phyloP scores from a whole-genome alignment of 2,329 filamentous ascomycete species.

The Didymella glomerata region DNA sequence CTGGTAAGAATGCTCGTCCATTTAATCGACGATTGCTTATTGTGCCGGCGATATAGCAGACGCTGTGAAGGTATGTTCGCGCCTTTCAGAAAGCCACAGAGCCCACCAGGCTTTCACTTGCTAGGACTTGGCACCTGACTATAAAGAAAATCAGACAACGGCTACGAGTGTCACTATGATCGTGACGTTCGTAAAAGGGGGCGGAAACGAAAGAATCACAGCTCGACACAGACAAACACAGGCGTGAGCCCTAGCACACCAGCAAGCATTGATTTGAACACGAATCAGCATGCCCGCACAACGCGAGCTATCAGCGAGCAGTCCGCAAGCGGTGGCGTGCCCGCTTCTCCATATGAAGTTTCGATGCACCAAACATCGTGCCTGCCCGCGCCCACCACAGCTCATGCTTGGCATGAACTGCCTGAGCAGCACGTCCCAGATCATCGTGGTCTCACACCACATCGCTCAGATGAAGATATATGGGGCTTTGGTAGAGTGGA shows the following conservation, averaged over 20 bases:
- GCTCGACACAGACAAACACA: neutral
- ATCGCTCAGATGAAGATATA: neutral
- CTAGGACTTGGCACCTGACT: neutral
- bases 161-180: slow-evolving; percentile 6
- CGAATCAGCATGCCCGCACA: neutral
- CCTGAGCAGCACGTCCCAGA: neutral
- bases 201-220: slow-evolving; percentile 2
- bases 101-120: neutral
- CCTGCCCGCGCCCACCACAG: neutral
- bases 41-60: neutral
- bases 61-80: slow-evolving; percentile 6
- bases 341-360: neutral
- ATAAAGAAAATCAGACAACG: neutral
- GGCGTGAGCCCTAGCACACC: neutral
- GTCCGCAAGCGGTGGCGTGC: neutral
- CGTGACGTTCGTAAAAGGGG: slow-evolving; percentile 8
- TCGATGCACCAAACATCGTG: neutral
- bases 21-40: neutral
- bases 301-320: neutral
- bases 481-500: neutral
- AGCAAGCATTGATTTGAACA: neutral
- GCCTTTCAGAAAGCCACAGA: neutral
- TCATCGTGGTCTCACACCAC: neutral
- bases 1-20: neutral
- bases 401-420: neutral